Percentiles rank a stretch among this genome's conserved stretches.
phyloP scores from a whole-genome alignment of 2,329 filamentous ascomycete species.

The Mariannaea sp. region DNA sequence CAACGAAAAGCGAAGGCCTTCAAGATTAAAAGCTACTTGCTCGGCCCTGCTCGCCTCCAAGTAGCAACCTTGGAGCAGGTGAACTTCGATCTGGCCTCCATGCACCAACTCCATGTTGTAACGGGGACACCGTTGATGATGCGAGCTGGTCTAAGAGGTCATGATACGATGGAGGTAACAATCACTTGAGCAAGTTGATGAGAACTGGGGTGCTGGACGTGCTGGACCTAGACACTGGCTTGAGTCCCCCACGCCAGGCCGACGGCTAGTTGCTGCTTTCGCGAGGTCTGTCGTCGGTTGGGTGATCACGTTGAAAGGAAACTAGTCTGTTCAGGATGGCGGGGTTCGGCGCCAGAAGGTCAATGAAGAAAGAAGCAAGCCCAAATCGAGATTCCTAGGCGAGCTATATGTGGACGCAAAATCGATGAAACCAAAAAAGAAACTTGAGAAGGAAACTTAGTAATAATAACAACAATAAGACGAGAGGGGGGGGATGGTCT shows the following conservation, averaged over 20 bases:
- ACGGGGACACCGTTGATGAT: conserved; percentile 20
- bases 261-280: conserved; percentile 11
- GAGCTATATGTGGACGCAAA: conserved; percentile 13
- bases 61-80: conserved; percentile 58
- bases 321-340: conserved; percentile 12
- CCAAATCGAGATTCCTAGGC: conserved; percentile 13
- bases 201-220: conserved; percentile 12
- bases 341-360: conserved; percentile 7
- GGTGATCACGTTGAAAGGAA: conserved; percentile 28
- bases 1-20: conserved; percentile 54
- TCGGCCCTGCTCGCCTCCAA: conserved; percentile 59
- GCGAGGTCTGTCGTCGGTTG: conserved; percentile 23
- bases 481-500: conserved; percentile 27
- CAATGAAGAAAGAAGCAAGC: conserved; percentile 13
- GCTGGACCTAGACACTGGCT: neutral
- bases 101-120: conserved; percentile 40
- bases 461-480: no score
- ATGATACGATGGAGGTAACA: conserved; percentile 30
- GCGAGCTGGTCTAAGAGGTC: conserved; percentile 19
- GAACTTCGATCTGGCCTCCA: conserved; percentile 38
- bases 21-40: conserved; percentile 51
- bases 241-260: conserved; percentile 7
- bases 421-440: conserved; percentile 22
- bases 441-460: conserved; percentile 22
- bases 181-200: conserved; percentile 10